A percentile compares a stretch with the other conserved stretches of the same genome.
Evolutionary conservation across 768 basidiomycete genomes (phyloP).

Genomic region (Leucogyrophana mollusca): DNA sequence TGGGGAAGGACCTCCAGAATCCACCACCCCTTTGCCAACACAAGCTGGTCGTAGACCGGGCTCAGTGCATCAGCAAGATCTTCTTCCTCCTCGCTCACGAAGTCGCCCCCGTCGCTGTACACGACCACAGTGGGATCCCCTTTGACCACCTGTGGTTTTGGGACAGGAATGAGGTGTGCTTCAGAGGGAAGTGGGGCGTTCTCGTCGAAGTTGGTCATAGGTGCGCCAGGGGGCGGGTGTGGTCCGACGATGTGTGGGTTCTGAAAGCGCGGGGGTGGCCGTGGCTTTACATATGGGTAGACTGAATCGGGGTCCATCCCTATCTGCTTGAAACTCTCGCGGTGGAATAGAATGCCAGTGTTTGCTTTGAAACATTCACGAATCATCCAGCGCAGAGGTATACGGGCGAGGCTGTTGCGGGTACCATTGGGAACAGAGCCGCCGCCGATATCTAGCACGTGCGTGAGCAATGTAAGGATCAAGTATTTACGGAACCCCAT

Average conservation of each 20-base stretch:
- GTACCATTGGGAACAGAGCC: conserved; percentile 60
- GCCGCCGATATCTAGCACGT: conserved; percentile 69
- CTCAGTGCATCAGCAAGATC: conserved; percentile 58
- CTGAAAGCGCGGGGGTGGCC: conserved; percentile 36
- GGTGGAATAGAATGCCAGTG: conserved; percentile 58
- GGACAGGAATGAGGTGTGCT: too few relatives aligned
- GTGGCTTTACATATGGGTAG: conserved; percentile 41
- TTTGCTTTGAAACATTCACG: conserved; percentile 59
- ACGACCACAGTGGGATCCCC: conserved; percentile 13
- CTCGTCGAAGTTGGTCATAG: conserved; percentile 5
- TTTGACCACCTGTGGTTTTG: conserved; percentile 15
- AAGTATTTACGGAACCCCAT: conserved; percentile 15
- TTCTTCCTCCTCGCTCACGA: conserved; percentile 56
- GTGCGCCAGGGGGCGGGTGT: conserved; percentile 11
- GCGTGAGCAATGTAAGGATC: background rate
- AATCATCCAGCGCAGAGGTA: conserved; percentile 78
- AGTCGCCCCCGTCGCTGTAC: conserved; percentile 15
- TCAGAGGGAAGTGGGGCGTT: conserved; percentile 12
- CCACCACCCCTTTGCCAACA: conserved; percentile 57
- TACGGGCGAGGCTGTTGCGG: conserved; percentile 61
- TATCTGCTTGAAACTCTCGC: conserved; percentile 37
- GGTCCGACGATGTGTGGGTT: conserved; percentile 29
- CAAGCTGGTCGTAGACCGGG: conserved; percentile 56
- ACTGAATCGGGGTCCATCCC: conserved; percentile 50
- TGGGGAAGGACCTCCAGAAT: conserved; percentile 55